Percentiles rank a stretch among this genome's conserved stretches.
phyloP scores from a whole-genome alignment of 2,329 filamentous ascomycete species.

The Venturia aucupariae region DNA sequence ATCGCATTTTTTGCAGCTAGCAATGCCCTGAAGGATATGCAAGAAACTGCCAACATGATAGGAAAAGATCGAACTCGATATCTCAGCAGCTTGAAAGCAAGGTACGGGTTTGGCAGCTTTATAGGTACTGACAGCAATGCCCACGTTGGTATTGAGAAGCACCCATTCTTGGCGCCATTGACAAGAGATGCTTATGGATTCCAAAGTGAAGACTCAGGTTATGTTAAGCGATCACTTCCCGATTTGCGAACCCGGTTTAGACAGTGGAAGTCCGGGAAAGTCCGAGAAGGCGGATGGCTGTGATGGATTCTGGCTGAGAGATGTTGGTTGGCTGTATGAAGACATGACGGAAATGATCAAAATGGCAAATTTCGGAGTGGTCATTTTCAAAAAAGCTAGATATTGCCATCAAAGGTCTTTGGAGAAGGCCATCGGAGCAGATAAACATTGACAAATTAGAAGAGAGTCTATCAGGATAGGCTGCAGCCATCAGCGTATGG shows the following conservation, averaged over 20 bases:
- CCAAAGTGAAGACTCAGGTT: background rate
- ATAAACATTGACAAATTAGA: no score
- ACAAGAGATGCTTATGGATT: background rate
- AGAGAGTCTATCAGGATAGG: no score
- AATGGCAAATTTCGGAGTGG: no score
- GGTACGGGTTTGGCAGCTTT: conserved; percentile 45
- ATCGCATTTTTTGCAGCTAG: conserved; percentile 43
- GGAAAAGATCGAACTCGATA: no score
- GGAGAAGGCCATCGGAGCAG: no score
- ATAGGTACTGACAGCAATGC: conserved; percentile 38
- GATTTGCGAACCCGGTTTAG: background rate
- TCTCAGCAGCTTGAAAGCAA: no score
- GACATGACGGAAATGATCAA: no score
- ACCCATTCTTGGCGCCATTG: conserved; percentile 33
- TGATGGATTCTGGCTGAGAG: background rate
- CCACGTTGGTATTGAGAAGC: conserved; percentile 44
- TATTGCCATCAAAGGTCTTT: no score
- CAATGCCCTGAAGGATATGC: conserved; percentile 32
- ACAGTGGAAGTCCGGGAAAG: conserved; percentile 10
- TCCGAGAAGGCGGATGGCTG: conserved; percentile 11
- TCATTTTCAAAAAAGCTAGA: no score
- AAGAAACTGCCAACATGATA: no score
- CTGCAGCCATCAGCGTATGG: no score
- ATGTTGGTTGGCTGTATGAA: no score
- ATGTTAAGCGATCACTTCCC: background rate